phyloP scores from a whole-genome alignment of 1,284 basidiomycete species.

The Rhodotorula sp. region DNA sequence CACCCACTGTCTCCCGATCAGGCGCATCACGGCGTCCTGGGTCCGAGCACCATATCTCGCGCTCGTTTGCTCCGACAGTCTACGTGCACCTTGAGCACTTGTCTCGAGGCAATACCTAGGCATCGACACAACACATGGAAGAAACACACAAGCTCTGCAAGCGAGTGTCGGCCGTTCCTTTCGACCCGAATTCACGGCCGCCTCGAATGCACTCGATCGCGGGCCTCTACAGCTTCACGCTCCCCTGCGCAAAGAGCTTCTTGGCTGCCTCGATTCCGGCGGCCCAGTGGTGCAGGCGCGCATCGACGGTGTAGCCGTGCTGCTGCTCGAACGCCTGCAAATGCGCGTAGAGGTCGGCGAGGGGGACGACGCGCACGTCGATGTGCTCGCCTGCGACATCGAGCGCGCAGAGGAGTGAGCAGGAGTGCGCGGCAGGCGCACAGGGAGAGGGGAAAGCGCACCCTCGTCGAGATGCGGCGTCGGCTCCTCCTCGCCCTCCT shows the following conservation, averaged over 20 bases:
- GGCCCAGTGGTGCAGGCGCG: slow-evolving; percentile 70
- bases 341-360: slow-evolving; percentile 63
- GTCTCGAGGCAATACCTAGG: no score
- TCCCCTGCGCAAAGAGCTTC: neutral
- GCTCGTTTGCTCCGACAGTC: no score
- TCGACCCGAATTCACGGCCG: no score
- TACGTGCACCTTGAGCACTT: no score
- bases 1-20: no score
- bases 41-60: no score
- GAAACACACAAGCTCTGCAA: no score
- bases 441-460: slow-evolving; percentile 53
- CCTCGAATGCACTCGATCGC: neutral
- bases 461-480: slow-evolving; percentile 72
- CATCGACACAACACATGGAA: no score
- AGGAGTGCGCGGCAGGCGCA: neutral
- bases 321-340: slow-evolving; percentile 68
- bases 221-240: slow-evolving; percentile 6
- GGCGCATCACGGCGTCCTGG: no score
- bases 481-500: slow-evolving; percentile 59
- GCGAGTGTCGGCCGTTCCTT: no score
- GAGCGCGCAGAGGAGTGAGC: neutral
- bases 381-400: slow-evolving; percentile 57
- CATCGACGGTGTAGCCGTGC: slow-evolving; percentile 72
- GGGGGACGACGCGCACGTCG: slow-evolving; percentile 67
- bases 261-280: slow-evolving; percentile 60